Percentiles rank a stretch among this genome's conserved stretches.
Evolutionary conservation across 1,139 yeast species (phyloP).

Genomic region (Candida freyschussii): DNA sequence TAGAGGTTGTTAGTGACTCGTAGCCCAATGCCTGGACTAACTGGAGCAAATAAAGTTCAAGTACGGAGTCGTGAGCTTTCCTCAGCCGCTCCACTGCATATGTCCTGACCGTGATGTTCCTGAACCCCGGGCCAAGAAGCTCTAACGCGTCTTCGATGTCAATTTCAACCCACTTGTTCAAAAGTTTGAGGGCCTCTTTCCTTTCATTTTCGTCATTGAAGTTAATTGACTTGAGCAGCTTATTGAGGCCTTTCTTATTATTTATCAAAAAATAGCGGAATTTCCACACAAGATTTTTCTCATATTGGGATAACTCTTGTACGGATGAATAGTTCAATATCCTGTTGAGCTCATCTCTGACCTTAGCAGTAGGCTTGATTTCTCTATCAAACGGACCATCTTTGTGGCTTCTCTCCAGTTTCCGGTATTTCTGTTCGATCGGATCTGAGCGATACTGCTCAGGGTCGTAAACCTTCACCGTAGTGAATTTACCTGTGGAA

Average conservation of each 20-base stretch:
- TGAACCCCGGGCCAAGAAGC: conserved; percentile 69
- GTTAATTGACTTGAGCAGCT: conserved; percentile 80
- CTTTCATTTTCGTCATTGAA: conserved; percentile 85
- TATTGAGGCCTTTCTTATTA: conserved; percentile 72
- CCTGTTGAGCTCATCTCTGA: conserved; percentile 65
- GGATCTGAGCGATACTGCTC: conserved; percentile 69
- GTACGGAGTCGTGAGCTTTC: conserved; percentile 73
- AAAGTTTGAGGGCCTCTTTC: conserved; percentile 62
- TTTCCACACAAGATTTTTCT: conserved; percentile 87
- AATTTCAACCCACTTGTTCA: conserved; percentile 64
- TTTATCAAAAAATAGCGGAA: conserved; percentile 81
- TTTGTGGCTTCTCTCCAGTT: conserved; percentile 76
- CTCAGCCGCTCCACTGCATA: conserved; percentile 85
- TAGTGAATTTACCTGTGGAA: conserved; percentile 32
- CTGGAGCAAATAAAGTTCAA: conserved; percentile 78
- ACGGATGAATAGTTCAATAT: conserved; percentile 80
- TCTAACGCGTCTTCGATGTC: conserved; percentile 94
- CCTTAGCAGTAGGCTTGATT: conserved; percentile 80
- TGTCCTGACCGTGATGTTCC: conserved; percentile 53
- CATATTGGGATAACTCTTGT: conserved; percentile 73
- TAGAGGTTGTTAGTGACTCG: conserved; percentile 37
- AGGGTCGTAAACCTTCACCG: conserved; percentile 55
- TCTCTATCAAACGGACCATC: conserved; percentile 76
- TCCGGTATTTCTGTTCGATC: conserved; percentile 80
- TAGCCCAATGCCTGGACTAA: conserved; percentile 89